Evolutionary conservation across 768 basidiomycete species (phyloP), one percentile per base, ranked within the genome.

Genomic region (Tricholoma saponaceum): DNA sequence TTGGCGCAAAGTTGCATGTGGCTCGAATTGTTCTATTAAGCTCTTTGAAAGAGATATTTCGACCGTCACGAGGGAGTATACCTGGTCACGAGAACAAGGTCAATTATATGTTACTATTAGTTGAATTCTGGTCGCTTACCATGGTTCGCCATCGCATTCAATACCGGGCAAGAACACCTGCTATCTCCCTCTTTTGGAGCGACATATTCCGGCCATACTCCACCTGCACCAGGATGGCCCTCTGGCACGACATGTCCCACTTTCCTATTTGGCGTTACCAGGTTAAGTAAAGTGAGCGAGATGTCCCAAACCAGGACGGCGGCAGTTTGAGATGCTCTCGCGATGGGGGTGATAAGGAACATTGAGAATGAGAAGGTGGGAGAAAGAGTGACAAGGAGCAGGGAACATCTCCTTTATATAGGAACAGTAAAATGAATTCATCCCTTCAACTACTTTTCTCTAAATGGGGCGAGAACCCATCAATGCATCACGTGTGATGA

Each of bases 81-180:
- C 91, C 91, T 75, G 16, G 63, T 66, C 46, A 5, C 3, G 51
- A 13, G 23, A 25, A 37, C 12, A 55, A n/a, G 35, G 30, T 20
- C 2, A 14, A n/a, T 9, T 20, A 25, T 13, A 54, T 41, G 1
- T 33, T 25, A 43, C 20, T 13, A 13, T 28, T 8, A 28, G 7
- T 5, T 78, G 73, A 73, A 44, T 75, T 76, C 74, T 43, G 25
- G 5, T 5, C 7, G 58, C 72, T 30, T 37, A 90, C 90, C 91
- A 59, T 92, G 90, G 67, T 92, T 92, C 6, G 90, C 89, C 82
- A 93, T 75, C 0, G 88, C 86, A 62, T 93, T 92, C 58, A 92
- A 67, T 12, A 81, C 89, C 1, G 90, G 90, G 61, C 90, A 92
- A 1, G 85, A 81, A 59, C 82, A 82, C 2, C 90, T 76, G 63